Evolutionary conservation across 208 protist species (phyloP).

Genomic region (Acanthamoeba lenticulata): DNA sequence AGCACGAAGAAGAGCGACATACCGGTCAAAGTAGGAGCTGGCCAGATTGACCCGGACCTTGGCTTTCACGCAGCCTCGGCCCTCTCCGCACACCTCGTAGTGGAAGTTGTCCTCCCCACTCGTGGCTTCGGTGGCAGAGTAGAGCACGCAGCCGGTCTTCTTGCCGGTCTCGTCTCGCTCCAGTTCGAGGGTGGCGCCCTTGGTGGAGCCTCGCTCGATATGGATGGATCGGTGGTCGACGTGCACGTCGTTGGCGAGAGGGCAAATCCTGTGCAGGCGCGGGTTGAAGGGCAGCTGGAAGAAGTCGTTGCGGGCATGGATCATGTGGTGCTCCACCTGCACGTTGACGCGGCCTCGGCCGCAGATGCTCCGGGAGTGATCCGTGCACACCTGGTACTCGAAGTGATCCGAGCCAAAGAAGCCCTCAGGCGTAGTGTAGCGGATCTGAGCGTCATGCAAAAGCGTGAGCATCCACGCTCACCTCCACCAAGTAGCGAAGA

Average conservation of each 20-base stretch:
- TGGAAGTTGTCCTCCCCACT: neutral
- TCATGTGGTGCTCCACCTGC: neutral
- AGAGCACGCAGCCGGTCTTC: slow-evolving; percentile 20
- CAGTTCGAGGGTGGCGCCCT: neutral
- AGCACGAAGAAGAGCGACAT: neutral
- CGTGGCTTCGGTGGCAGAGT: neutral
- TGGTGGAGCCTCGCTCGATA: neutral
- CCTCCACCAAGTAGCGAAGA: neutral
- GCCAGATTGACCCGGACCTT: neutral
- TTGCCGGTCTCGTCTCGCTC: neutral
- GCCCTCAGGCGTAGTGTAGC: neutral
- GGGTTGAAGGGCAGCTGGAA: slow-evolving; percentile 41
- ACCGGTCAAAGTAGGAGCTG: slow-evolving; percentile 10
- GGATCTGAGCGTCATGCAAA: neutral
- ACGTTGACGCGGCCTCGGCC: neutral
- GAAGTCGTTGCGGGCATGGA: neutral
- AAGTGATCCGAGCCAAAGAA: neutral
- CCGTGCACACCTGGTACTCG: slow-evolving; percentile 36
- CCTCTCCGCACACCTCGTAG: slow-evolving; percentile 10
- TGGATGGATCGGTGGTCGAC: neutral
- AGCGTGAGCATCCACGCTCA: neutral
- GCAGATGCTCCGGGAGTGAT: neutral
- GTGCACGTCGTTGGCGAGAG: neutral
- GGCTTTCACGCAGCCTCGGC: neutral
- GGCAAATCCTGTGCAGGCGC: neutral